These are phyloP conservation scores for Crucibulum laeve DNA, from an alignment of 768 basidiomycete species.

Conservation along the genomic window DNA sequence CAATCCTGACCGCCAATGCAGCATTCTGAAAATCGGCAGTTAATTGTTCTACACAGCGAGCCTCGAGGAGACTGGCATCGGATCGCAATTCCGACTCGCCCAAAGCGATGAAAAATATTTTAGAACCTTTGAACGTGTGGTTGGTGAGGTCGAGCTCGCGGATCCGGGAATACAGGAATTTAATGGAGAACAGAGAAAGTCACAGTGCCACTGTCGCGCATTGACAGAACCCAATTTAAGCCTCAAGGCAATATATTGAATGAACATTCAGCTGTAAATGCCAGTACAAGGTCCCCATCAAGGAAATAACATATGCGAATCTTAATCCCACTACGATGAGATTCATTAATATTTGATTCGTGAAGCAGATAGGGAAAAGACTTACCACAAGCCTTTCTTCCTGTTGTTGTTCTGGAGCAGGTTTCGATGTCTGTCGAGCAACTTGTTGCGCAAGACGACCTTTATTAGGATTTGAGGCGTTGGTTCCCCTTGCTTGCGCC, in stretches of 20 bases:
- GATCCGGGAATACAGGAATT: neutral
- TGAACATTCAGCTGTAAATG: neutral
- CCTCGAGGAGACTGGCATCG: neutral
- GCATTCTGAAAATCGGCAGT: neutral
- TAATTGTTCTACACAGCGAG: too few species aligned
- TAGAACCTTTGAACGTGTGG: too few species aligned
- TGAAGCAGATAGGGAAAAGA: conserved; percentile 6
- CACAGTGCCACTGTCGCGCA: neutral
- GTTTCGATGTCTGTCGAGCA: conserved; percentile 32
- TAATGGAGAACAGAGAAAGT: neutral
- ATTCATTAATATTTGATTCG: conserved; percentile 6
- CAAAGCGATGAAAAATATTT: too few species aligned
- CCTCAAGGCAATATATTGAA: neutral
- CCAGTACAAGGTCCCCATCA: neutral
- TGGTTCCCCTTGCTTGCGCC: conserved; percentile 40
- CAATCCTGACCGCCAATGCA: too few species aligned
- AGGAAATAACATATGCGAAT: conserved; percentile 4
- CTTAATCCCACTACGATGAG: conserved; percentile 32
- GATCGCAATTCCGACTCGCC: neutral
- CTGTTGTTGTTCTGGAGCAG: conserved; percentile 26
- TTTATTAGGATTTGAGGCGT: conserved; percentile 39
- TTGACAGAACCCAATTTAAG: neutral
- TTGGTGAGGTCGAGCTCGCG: too few species aligned
- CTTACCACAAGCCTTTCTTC: conserved; percentile 39
- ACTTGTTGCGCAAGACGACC: conserved; percentile 42